These are phyloP conservation scores for Apiotrichum veenhuisii DNA, from an alignment of 1,284 basidiomycete genomes.

Conservation along the genomic window DNA sequence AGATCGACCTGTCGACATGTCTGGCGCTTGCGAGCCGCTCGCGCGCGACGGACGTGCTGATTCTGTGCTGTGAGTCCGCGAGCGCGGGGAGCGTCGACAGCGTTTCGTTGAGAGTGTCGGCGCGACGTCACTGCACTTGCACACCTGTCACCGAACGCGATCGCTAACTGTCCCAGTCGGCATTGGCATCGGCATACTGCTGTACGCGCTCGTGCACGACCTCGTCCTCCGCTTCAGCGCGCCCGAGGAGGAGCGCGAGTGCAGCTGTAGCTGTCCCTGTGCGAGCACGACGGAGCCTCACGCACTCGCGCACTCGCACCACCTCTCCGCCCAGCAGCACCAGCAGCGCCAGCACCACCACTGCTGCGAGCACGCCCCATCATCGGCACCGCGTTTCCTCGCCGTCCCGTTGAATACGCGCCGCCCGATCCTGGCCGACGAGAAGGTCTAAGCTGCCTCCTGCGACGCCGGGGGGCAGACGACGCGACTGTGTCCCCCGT, in stretches of 20 bases:
- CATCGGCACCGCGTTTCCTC: not conserved
- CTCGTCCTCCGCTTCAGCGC: not conserved
- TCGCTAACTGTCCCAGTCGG: conserved; percentile 9
- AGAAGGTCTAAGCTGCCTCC: not conserved
- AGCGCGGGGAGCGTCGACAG: not conserved
- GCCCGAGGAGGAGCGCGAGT: not conserved
- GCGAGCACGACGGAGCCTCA: not conserved
- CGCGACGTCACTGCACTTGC: too few species aligned
- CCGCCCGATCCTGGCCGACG: not conserved
- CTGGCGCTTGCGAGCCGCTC: conserved; percentile 7
- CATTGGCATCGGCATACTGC: conserved; percentile 17
- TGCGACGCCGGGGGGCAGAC: too few species aligned
- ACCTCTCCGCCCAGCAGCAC: not conserved
- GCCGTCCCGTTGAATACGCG: not conserved
- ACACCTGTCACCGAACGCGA: too few species aligned
- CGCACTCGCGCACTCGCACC: not conserved
- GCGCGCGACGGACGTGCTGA: conserved; percentile 12
- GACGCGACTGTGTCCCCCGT: too few species aligned
- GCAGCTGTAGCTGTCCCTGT: too few species aligned
- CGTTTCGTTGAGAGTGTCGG: too few species aligned
- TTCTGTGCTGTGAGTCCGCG: conserved; percentile 10
- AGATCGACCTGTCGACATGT: conserved; percentile 4
- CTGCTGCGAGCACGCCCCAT: too few species aligned
- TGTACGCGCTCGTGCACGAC: conserved; percentile 18
- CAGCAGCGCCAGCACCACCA: not conserved